Base-by-base conservation (phyloP, 192 early-diverging fungal genomes). In the Linnemannia elongata region DNA sequence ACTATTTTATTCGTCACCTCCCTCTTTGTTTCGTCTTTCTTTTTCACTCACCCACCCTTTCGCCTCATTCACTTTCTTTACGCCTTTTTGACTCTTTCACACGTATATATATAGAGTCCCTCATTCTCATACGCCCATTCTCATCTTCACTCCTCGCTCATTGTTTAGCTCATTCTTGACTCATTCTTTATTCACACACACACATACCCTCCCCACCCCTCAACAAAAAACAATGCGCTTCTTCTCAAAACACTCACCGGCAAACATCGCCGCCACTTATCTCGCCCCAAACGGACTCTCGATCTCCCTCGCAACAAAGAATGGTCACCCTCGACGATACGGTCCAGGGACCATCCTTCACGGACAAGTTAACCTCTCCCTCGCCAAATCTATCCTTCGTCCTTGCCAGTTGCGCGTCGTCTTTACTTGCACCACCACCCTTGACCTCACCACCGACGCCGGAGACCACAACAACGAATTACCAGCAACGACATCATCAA, bases 361-460 rank as follows among this genome's bases (percentile, higher is more conserved):
- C 54, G 82, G 82, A 18, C 72, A 68, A 42, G 77, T 84, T 42
- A 72, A 84, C 12, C 68, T 84, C 12, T 9, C 69, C 73, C 82
- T 84, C 66, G 47, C 44, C 38, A 74, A 69, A 35, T 63, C 77
- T 30, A 79, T 78, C 70, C 12, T 39, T 3, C 18, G 44, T 63
- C 77, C 82, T 8, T 84, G 82, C 30, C 54, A 69, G 30, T 54
- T 84, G 20, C 38, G 47, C 47, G 74, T 84, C 66, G 72, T 84
- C 39, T 84, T 84, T 75, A 17, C 82, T n/a, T 84, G 82, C 30
- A 66, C 6, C 15, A 41, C 69, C 1, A 57, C 68, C n/a, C 68
- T 70, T 30, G 60, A 66, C 30, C 35, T 24, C 8, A 33, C 60
- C 10, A 33, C 60, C 3, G 13, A 33, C 30, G 10, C n/a, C 3